phyloP scores from a whole-genome alignment of 768 basidiomycete genomes.

The Lentinula raphanica region DNA sequence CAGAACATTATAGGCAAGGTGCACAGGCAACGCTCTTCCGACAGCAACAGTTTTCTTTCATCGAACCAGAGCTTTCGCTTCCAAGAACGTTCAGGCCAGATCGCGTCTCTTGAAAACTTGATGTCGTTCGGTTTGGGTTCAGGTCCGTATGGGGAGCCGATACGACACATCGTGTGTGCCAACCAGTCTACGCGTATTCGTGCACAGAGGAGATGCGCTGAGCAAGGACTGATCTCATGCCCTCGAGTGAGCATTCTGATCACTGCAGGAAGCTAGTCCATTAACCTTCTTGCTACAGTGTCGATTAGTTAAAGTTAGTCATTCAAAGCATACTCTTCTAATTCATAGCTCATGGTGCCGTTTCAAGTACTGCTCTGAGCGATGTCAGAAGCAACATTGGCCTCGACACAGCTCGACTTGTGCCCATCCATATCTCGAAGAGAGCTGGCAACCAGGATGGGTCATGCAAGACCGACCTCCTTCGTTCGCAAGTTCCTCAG shows the following conservation, averaged over 20 bases:
- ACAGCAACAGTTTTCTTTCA: not conserved
- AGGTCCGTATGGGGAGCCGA: constrained; percentile 17
- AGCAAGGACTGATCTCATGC: constrained; percentile 16
- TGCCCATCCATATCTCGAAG: constrained; percentile 21
- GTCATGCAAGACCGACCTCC: constrained; percentile 20
- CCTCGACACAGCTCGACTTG: constrained; percentile 22
- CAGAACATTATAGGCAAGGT: not conserved
- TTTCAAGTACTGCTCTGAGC: constrained; percentile 28
- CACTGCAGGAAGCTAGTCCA: not conserved
- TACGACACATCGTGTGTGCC: constrained; percentile 22
- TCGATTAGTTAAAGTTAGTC: constrained; percentile 21
- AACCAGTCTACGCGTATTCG: constrained; percentile 11
- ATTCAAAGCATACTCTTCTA: not conserved
- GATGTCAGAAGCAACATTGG: constrained; percentile 27
- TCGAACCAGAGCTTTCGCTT: not conserved
- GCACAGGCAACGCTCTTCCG: not conserved
- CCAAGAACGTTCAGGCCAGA: not conserved
- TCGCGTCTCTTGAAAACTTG: constrained; percentile 15
- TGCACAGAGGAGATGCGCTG: constrained; percentile 7
- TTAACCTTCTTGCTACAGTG: constrained; percentile 17
- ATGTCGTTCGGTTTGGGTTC: constrained; percentile 25
- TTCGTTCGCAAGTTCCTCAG: constrained; percentile 13
- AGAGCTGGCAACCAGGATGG: constrained; percentile 27
- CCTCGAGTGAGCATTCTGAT: constrained; percentile 17
- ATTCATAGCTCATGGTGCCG: not conserved